Evolutionary conservation across 2,329 filamentous ascomycete species (phyloP), one percentile per base, ranked within the genome.

Genomic region (Fusarium scirpi): DNA sequence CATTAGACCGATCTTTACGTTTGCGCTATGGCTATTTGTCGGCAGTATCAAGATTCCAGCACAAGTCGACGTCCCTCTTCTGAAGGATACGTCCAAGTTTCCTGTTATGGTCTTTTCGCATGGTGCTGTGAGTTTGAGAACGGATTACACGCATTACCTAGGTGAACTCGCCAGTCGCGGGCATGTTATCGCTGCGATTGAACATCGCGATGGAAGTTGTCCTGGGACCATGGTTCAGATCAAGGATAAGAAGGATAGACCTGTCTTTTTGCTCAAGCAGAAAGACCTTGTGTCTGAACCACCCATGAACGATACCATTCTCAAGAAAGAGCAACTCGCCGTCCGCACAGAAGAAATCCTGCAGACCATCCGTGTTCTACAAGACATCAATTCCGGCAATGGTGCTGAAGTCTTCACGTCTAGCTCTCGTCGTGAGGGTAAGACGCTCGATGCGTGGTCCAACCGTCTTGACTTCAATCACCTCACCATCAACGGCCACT

Each of bases 401-500:
- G 81, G 82, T 10, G 66, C 72, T 6, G 71, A 76, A 18, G 46
- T 83, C 30, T 79, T 76, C 59, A 53, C 69, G 27, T 64, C 75
- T 4, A 90, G 86, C 79, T 78, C 82, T 12, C 84, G 83, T 68
- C 74, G 67, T 38, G 87, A 86, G 76, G 87, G 83, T 46, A 73
- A 71, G 24, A 78, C 79, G 66, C 82, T 90, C 3, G 71, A 80
- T 5, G 78, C 79, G 18, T 92, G 89, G 84, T 76, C 81, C 38
- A 78, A 80, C 58, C 83, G 88, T 12, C 82, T 92, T 9, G 84
- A 90, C 75, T 69, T 82, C 25, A 79, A 84, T 30, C 82, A 85
- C 38, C 83, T 90, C 70, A 83, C 87, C 47, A 82, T 91, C 11
- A 86, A 82, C 6, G 90, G 90, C 0, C 90, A 92, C 75, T 90